These are phyloP conservation scores for Pseudonitzschia pungens DNA, from an alignment of 108 stramenopile genomes.

Conservation along the genomic window DNA sequence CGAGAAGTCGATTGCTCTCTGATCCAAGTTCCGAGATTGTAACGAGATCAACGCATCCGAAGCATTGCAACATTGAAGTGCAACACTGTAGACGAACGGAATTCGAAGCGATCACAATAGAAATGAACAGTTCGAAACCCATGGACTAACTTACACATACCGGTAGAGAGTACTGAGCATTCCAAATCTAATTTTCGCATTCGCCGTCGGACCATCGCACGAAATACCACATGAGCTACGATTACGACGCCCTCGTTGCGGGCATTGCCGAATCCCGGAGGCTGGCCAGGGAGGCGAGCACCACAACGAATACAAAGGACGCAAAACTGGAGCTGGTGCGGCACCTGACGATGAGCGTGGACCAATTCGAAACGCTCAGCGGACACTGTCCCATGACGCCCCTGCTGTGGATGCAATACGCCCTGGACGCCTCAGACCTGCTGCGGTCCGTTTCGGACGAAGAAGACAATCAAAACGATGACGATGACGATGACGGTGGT, in stretches of 20 bases:
- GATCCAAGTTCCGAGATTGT: no score
- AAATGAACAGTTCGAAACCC: no score
- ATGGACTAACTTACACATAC: no score
- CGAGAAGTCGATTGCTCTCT: no score
- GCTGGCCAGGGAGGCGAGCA: neutral
- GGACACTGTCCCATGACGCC: constrained; percentile 86
- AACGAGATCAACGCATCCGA: no score
- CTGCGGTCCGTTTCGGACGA: constrained; percentile 33
- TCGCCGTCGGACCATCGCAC: no score
- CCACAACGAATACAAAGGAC: constrained; percentile 6
- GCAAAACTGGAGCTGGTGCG: constrained; percentile 6
- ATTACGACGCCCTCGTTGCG: constrained; percentile 49
- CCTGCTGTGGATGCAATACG: constrained; percentile 87
- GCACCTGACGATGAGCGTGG: constrained; percentile 31
- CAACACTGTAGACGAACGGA: no score
- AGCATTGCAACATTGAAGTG: no score
- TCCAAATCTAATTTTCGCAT: no score
- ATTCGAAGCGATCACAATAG: no score
- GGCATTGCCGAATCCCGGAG: constrained; percentile 32
- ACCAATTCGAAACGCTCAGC: constrained; percentile 33
- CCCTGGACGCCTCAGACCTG: constrained; percentile 52
- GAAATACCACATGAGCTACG: constrained; percentile 20
- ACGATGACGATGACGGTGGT: constrained; percentile 6
- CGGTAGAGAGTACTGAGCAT: no score
- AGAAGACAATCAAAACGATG: neutral